phyloP scores from a whole-genome alignment of 257 asterid genomes.

The Solanum lycopersicoides region DNA sequence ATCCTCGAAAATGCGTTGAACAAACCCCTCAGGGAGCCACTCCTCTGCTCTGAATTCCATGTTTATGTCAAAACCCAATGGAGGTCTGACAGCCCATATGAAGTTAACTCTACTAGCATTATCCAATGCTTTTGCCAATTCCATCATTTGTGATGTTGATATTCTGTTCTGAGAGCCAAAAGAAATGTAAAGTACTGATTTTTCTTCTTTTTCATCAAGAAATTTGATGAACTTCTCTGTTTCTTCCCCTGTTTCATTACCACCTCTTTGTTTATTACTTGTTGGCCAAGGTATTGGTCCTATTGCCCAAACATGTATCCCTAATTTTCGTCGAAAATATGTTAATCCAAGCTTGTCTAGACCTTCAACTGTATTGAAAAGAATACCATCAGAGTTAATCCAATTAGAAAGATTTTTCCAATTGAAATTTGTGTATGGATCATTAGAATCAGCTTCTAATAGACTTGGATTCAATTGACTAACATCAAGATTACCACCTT shows the following conservation, averaged over 20 bases:
- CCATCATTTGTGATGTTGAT: constrained; percentile 10
- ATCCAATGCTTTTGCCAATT: constrained; percentile 27
- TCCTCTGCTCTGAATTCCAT: constrained; percentile 33
- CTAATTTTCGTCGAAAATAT: constrained; percentile 14
- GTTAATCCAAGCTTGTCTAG: constrained; percentile 12
- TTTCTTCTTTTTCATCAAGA: constrained; percentile 15
- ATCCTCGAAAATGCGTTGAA: constrained; percentile 7
- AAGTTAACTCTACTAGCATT: constrained; percentile 5
- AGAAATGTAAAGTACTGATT: constrained; percentile 28
- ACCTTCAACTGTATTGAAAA: constrained; percentile 27
- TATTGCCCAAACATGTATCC: constrained; percentile 9
- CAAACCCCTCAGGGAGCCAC: constrained; percentile 52
- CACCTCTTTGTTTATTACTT: constrained; percentile 4
- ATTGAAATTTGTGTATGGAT: constrained; percentile 4
- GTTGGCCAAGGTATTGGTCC: constrained; percentile 15
- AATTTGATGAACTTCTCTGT: constrained; percentile 11
- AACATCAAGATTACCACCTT: not conserved
- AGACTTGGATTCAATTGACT: not conserved
- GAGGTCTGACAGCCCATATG: constrained; percentile 30
- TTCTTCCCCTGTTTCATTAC: constrained; percentile 8
- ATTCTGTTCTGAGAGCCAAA: constrained; percentile 33
- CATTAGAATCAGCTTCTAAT: not conserved
- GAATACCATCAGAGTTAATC: constrained; percentile 27
- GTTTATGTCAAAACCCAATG: constrained; percentile 27
- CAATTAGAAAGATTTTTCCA: not conserved